phyloP scores from a whole-genome alignment of 192 early-diverging fungal species.

The Podila verticillata region DNA sequence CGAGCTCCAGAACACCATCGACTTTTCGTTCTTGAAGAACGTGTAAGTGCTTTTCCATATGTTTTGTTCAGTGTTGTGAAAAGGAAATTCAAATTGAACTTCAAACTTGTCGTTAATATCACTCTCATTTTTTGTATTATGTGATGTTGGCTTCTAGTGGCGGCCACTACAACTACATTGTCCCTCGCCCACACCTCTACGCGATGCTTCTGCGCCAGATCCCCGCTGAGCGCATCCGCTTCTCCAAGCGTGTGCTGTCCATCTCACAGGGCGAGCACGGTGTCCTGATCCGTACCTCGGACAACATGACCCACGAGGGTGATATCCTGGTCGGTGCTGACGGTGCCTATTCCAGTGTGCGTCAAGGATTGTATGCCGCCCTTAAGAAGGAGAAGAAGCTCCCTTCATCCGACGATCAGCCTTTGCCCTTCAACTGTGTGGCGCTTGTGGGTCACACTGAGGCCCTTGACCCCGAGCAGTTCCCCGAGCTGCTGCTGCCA shows the following conservation, averaged over 20 bases:
- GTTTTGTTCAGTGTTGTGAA: background rate
- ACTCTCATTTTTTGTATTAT: too few relatives aligned
- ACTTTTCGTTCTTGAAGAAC: background rate
- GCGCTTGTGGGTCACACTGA: constrained; percentile 9
- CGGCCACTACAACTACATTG: background rate
- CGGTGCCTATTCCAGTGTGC: constrained; percentile 2
- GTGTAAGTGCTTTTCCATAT: background rate
- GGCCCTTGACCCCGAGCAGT: background rate
- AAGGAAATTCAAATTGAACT: too few relatives aligned
- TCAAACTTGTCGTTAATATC: too few relatives aligned
- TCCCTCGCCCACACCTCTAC: background rate
- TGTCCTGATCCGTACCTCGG: background rate
- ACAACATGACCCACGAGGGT: constrained; percentile 1
- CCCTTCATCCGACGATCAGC: background rate
- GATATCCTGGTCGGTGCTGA: constrained; percentile 20
- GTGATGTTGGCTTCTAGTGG: background rate
- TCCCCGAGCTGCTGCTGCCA: background rate
- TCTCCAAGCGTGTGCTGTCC: background rate
- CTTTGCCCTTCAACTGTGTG: constrained; percentile 3
- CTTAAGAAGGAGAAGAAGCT: background rate
- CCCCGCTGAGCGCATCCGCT: background rate
- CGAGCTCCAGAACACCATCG: background rate
- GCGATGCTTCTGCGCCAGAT: background rate
- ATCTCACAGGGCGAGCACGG: background rate
- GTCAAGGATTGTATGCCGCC: background rate